A percentile compares a stretch with the other conserved stretches of the same genome.
These are phyloP conservation scores for Suillus clintonianus DNA, from an alignment of 768 basidiomycete genomes.

Conservation along the genomic window DNA sequence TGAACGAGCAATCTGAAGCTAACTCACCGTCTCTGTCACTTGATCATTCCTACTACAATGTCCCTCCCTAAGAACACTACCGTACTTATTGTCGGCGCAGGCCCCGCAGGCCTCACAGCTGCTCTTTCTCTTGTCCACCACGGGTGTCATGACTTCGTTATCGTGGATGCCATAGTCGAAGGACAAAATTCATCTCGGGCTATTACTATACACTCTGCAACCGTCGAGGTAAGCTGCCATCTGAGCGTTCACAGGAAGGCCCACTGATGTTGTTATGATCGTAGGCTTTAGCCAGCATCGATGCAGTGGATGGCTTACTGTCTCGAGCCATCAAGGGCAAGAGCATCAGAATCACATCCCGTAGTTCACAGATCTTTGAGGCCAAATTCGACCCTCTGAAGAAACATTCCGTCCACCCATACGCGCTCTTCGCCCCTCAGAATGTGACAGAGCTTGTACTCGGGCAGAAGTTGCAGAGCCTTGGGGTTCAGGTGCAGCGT, in stretches of 20 bases:
- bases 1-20: neutral
- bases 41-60: neutral
- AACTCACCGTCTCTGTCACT: neutral
- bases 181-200: conserved; percentile 41
- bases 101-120: conserved; percentile 48
- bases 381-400: conserved; percentile 37
- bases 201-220: conserved; percentile 45
- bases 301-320: conserved; percentile 38
- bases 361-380: conserved; percentile 25
- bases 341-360: conserved; percentile 31
- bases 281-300: conserved; percentile 44
- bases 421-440: conserved; percentile 44
- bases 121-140: conserved; percentile 49
- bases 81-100: conserved; percentile 52
- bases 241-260: neutral
- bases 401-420: conserved; percentile 45
- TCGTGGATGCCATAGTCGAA: conserved; percentile 37
- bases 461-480: conserved; percentile 31
- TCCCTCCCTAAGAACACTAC: conserved; percentile 25
- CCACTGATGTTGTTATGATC: conserved; percentile 19
- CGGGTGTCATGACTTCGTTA: conserved; percentile 21
- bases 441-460: conserved; percentile 44
- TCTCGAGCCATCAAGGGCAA: conserved; percentile 26
- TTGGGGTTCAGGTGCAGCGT: conserved; percentile 36
- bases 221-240: conserved; percentile 41